These are phyloP conservation scores for Populus euphratica DNA, from an alignment of 345 rosid genomes.

Conservation along the genomic window DNA sequence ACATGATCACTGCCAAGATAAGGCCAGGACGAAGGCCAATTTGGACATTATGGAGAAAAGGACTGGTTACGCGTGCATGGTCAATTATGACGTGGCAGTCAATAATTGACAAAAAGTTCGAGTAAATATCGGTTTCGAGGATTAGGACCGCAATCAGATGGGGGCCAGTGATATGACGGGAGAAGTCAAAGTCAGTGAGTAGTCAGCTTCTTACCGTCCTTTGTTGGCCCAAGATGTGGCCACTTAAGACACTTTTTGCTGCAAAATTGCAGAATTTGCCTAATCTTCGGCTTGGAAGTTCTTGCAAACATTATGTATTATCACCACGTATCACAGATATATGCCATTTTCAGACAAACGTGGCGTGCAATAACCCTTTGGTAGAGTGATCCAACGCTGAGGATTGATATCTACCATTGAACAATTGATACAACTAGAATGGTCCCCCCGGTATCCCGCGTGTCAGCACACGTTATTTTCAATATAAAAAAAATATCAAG, in stretches of 20 bases:
- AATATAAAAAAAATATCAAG: too few species aligned
- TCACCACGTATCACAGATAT: too few species aligned
- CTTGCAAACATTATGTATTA: background rate
- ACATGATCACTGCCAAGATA: background rate
- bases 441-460: too few species aligned
- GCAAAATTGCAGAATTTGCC: background rate
- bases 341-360: too few species aligned
- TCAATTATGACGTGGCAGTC: slow-evolving; percentile 20
- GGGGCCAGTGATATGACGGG: background rate
- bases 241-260: slow-evolving; percentile 11
- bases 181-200: slow-evolving; percentile 11
- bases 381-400: too few species aligned
- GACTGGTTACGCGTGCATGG: slow-evolving; percentile 38
- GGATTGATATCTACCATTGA: too few species aligned
- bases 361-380: too few species aligned
- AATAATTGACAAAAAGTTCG: slow-evolving; percentile 20
- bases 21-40: background rate
- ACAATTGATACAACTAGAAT: too few species aligned
- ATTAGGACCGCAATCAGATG: background rate
- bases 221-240: slow-evolving; percentile 1
- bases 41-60: slow-evolving; percentile 11
- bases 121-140: background rate
- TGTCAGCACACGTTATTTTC: too few species aligned
- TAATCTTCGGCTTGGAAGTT: background rate
- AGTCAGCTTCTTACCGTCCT: slow-evolving; percentile 21